phyloP scores from a whole-genome alignment of 202 grass and related monocot genomes.

The Brachypodium distachyon region DNA sequence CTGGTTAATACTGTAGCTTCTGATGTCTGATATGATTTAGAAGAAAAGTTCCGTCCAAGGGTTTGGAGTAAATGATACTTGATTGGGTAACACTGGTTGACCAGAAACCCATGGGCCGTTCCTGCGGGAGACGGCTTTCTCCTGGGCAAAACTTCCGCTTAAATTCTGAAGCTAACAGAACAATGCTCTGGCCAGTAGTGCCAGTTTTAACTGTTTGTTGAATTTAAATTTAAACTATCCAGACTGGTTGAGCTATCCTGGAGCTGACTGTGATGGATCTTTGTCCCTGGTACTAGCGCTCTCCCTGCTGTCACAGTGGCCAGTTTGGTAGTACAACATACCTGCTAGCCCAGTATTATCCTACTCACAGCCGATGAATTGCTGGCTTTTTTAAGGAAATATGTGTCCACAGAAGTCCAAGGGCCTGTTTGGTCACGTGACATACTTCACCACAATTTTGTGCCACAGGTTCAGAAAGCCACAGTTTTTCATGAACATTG shows the following conservation, averaged over 20 bases:
- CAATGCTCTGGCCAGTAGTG: not conserved
- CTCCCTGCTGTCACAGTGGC: not conserved
- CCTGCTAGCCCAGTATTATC: not conserved
- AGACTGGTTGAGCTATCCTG: not conserved
- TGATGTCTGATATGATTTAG: not conserved
- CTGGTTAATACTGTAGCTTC: not conserved
- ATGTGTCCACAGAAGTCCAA: not conserved
- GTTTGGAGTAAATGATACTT: not conserved
- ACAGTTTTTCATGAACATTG: not conserved
- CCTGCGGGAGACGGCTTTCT: not conserved
- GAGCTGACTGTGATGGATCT: not conserved
- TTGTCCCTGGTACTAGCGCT: not conserved
- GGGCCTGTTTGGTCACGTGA: not conserved
- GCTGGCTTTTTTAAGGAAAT: not conserved
- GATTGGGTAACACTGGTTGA: not conserved
- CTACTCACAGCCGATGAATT: not conserved
- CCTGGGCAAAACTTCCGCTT: not conserved
- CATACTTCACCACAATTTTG: not conserved
- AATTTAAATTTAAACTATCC: not conserved
- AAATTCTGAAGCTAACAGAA: not conserved
- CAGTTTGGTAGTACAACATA: not conserved
- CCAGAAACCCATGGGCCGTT: not conserved
- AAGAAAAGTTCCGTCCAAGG: not conserved
- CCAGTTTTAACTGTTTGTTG: not conserved
- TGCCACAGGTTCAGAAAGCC: not conserved